A percentile compares a stretch with the other conserved stretches of the same genome.
Evolutionary conservation across 2,329 filamentous ascomycete species (phyloP).

Genomic region (Ophiostoma quercus): DNA sequence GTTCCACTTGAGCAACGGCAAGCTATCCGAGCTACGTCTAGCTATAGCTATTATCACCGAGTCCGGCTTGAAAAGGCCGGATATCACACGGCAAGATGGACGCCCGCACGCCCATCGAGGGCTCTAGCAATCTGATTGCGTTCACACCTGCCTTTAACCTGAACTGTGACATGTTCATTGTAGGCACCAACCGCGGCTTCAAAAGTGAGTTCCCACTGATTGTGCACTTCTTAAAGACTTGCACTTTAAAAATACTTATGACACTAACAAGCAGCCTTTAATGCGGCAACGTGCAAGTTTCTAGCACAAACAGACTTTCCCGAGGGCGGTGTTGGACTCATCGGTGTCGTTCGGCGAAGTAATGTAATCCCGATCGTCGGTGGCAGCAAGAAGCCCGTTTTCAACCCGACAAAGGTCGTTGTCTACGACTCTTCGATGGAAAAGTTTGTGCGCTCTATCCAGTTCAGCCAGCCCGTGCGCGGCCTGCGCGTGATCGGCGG

Average conservation of each 20-base stretch:
- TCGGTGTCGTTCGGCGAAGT: conserved; percentile 79
- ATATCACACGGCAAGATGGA: conserved; percentile 59
- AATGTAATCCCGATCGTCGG: conserved; percentile 88
- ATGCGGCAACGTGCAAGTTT: conserved; percentile 65
- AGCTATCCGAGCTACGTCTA: not conserved
- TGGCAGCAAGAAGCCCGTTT: conserved; percentile 79
- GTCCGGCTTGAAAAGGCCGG: not conserved
- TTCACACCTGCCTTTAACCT: conserved; percentile 82
- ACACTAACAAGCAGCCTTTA: conserved; percentile 52
- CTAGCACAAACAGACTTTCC: conserved; percentile 66
- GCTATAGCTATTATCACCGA: not conserved
- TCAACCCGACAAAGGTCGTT: conserved; percentile 67
- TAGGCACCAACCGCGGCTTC: conserved; percentile 49
- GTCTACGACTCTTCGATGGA: conserved; percentile 88
- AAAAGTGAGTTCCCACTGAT: conserved; percentile 21
- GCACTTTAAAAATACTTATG: not conserved
- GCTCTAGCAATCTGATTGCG: conserved; percentile 65
- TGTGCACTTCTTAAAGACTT: too few relatives aligned
- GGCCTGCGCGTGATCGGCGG: conserved; percentile 69
- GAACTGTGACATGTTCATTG: conserved; percentile 77
- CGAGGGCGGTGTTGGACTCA: conserved; percentile 67
- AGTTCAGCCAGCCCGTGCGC: conserved; percentile 69
- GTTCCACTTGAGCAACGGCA: conserved; percentile 5
- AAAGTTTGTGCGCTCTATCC: conserved; percentile 40
- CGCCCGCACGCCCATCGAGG: conserved; percentile 78